phyloP scores from a whole-genome alignment of 163 green algal genomes.

The Coccomyxa subellipsoidea region DNA sequence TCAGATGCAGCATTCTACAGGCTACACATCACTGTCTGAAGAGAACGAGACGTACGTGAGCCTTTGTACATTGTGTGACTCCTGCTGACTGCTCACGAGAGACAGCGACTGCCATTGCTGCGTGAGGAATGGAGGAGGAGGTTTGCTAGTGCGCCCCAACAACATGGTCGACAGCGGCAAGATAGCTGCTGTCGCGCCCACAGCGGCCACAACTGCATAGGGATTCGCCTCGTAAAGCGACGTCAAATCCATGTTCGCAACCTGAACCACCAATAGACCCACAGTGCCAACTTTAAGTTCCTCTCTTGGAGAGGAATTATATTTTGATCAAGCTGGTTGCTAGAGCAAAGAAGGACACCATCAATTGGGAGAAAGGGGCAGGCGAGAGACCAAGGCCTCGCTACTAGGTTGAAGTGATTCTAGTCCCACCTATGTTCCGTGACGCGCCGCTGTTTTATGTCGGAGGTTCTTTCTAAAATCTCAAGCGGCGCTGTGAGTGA shows the following conservation, averaged over 20 bases:
- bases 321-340: neutral
- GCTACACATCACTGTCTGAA: neutral
- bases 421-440: neutral
- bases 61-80: neutral
- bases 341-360: too few relatives aligned
- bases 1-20: too few relatives aligned
- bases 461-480: neutral
- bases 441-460: neutral
- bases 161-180: constrained; percentile 2
- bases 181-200: neutral
- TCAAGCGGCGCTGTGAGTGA: too few relatives aligned
- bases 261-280: neutral
- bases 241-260: neutral
- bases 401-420: neutral
- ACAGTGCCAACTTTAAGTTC: neutral
- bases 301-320: neutral
- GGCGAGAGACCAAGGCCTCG: neutral
- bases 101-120: neutral
- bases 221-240: neutral
- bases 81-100: neutral
- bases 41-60: neutral
- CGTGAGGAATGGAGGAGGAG: neutral
- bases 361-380: neutral
- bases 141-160: constrained; percentile 3
- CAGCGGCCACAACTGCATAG: neutral